Evolutionary conservation across 2,329 filamentous ascomycete genomes (phyloP).

Genomic region (Neurospora sp.): DNA sequence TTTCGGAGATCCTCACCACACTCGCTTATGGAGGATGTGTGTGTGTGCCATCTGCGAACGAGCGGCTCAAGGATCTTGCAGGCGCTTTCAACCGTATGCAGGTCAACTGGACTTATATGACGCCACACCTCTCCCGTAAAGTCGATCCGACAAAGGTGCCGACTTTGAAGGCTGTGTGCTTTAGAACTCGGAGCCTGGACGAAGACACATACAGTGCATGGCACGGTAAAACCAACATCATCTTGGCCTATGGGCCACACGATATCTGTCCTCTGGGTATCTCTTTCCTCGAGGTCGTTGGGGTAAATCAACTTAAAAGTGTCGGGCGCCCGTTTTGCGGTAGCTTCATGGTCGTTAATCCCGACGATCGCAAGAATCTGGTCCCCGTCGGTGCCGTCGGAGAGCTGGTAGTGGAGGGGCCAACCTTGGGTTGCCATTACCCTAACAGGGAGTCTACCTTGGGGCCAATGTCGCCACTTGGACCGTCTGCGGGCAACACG

Average conservation of each 20-base stretch:
- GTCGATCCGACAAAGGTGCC: conserved; percentile 29
- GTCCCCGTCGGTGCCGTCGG: conserved; percentile 46
- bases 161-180: conserved; percentile 32
- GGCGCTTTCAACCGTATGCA: conserved; percentile 40
- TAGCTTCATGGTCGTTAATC: conserved; percentile 43
- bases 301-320: conserved; percentile 27
- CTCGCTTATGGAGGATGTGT: conserved; percentile 49
- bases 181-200: conserved; percentile 40
- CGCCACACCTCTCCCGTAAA: conserved; percentile 46
- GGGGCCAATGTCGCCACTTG: conserved; percentile 14
- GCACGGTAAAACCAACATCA: conserved; percentile 33
- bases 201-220: conserved; percentile 38
- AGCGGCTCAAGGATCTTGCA: conserved; percentile 39
- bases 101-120: conserved; percentile 45
- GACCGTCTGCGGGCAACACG: conserved; percentile 19
- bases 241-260: conserved; percentile 42
- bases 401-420: conserved; percentile 52
- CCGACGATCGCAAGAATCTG: conserved; percentile 38
- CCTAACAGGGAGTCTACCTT: conserved; percentile 21
- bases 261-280: conserved; percentile 43
- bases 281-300: conserved; percentile 34
- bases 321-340: conserved; percentile 40
- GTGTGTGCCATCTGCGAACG: conserved; percentile 43
- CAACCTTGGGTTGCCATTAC: conserved; percentile 34
- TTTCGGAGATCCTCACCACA: conserved; percentile 44